Base-by-base conservation (phyloP, 805 yeast genomes). In the Barnettozyma wickerhamii region DNA sequence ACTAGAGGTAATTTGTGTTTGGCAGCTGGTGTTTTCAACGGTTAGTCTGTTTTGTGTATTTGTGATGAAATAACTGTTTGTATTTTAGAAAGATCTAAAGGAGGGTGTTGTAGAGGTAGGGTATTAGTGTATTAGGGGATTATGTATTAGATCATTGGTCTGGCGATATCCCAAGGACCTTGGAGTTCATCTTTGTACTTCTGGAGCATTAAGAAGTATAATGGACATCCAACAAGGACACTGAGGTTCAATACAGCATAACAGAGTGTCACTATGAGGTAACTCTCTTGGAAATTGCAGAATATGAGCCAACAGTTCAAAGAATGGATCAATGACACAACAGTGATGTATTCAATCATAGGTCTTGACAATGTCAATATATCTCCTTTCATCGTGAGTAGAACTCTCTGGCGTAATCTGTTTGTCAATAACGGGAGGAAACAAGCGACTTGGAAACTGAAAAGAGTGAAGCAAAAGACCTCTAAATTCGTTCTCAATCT, bases 121-220 rank as follows among this genome's bases (percentile, higher is more conserved):
- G n/a, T n/a, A n/a, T n/a, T 29, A 15, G n/a, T 27, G 5, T 7
- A 7, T 6, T 15, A 15, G 15, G n/a, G 19, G 12, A 10, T 3
- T 10, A 12, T 39, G 13, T 20, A 29, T 30, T 26, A 13, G 14
- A 12, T 19, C 10, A 76, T 66, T 1, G 95, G 95, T 55, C 75
- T 79, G 6, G 95, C 95, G 1, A 84, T 78, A 58, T 87, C 96
- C 96, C 96, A 87, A 1, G 96, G 96, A 0, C 96, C 96, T 59
- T 84, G 90, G 38, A 87, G 66, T 59, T 86, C 95, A 56, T 80
- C 85, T 60, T 87, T 87, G 58, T 86, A 86, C 59, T 77, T 75
- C 55, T 87, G 96, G 30, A 88, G 64, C 23, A 71, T 71, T 35
- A 86, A 62, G 51, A 86, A 82, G 63, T 86, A 81, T 37, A 72